These are phyloP conservation scores for Arthrobotrys sphaeroides DNA, from an alignment of 2,329 filamentous ascomycete genomes.

Conservation along the genomic window DNA sequence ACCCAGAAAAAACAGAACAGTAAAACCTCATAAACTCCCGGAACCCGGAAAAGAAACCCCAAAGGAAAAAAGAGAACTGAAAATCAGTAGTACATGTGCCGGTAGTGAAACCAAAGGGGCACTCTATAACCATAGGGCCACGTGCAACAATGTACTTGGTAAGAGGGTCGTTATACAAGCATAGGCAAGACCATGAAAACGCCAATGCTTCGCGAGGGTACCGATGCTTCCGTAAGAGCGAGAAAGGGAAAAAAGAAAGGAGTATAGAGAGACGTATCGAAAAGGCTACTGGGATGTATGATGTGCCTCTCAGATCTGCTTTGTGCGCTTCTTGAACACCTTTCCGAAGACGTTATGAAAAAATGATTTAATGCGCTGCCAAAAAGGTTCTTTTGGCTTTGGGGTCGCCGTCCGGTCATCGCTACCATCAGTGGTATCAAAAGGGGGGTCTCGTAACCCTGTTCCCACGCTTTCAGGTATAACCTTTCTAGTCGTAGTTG, in stretches of 20 bases:
- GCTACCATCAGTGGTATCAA: not conserved
- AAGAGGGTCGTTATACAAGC: constrained; percentile 6
- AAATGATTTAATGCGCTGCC: constrained; percentile 15
- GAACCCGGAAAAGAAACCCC: not conserved
- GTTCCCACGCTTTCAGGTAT: not conserved
- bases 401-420: not conserved
- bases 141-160: not conserved
- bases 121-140: constrained; percentile 12
- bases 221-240: not conserved
- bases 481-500: constrained; percentile 5
- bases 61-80: not conserved
- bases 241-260: not conserved
- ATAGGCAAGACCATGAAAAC: not conserved
- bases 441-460: constrained; percentile 2
- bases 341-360: constrained; percentile 23
- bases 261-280: too few relatives aligned
- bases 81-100: constrained; percentile 14
- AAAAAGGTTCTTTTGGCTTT: constrained; percentile 13
- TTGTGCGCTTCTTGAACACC: constrained; percentile 24
- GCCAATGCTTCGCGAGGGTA: constrained; percentile 18
- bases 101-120: constrained; percentile 18
- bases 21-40: constrained; percentile 10
- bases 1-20: not conserved
- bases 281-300: too few relatives aligned
- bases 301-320: not conserved